These are phyloP conservation scores for Picocystis salinarum DNA, from an alignment of 139 green algal species.

Conservation along the genomic window DNA sequence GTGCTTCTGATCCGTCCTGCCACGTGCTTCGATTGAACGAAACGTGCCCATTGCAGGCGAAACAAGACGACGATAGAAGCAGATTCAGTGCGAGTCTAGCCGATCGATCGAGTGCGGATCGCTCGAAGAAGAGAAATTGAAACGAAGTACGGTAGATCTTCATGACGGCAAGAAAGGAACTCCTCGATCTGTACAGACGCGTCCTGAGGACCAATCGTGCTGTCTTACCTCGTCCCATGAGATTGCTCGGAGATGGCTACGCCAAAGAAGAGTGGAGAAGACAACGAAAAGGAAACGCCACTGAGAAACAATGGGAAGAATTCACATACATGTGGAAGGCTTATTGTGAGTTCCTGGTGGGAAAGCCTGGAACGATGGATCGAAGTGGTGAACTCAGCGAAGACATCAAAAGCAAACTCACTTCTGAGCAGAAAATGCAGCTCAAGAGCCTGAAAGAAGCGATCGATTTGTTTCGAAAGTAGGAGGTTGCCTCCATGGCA, in stretches of 20 bases:
- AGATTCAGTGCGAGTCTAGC: too few species aligned
- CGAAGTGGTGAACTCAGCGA: slow-evolving; percentile 5
- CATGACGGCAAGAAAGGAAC: too few species aligned
- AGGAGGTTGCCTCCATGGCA: too few species aligned
- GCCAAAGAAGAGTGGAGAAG: slow-evolving; percentile 35
- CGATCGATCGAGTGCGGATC: too few species aligned
- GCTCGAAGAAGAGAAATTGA: too few species aligned
- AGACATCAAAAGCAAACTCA: slow-evolving; percentile 13
- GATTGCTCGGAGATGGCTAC: slow-evolving; percentile 42
- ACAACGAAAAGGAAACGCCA: slow-evolving; percentile 33
- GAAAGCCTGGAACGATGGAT: too few species aligned
- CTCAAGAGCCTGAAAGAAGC: slow-evolving; percentile 23
- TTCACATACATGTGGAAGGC: slow-evolving; percentile 44
- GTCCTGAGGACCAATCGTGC: slow-evolving; percentile 41
- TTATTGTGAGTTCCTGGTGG: slow-evolving; percentile 33
- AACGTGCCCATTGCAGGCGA: not conserved
- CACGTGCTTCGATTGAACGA: not conserved
- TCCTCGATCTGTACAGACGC: slow-evolving; percentile 26
- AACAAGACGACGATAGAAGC: not conserved
- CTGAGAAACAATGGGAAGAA: slow-evolving; percentile 33
- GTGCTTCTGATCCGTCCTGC: not conserved
- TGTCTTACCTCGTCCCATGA: slow-evolving; percentile 39
- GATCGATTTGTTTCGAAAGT: too few species aligned
- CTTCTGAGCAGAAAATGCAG: slow-evolving; percentile 28
- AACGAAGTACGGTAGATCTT: too few species aligned